Percentiles rank a stretch among this genome's conserved stretches.
phyloP scores from a whole-genome alignment of 2,329 filamentous ascomycete genomes.

The Beauveria scarabaeidicola region DNA sequence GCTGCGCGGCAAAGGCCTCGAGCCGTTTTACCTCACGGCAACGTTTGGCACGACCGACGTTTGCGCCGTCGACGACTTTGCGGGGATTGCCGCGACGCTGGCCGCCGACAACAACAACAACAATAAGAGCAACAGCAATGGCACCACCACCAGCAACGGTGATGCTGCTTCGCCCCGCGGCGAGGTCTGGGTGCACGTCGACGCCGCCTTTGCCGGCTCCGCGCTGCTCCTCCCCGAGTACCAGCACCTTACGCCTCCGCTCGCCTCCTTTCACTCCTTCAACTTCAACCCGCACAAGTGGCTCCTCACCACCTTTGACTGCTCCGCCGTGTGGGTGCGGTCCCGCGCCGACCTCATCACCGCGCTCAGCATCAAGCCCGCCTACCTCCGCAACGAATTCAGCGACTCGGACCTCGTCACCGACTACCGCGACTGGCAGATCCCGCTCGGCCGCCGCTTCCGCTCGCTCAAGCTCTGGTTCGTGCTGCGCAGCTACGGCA shows the following conservation, averaged over 20 bases:
- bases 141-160: background rate
- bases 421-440: slow-evolving; percentile 96
- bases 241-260: slow-evolving; percentile 54
- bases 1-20: slow-evolving; percentile 59
- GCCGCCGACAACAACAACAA: slow-evolving; percentile 14
- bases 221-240: slow-evolving; percentile 77
- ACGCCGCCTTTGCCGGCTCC: slow-evolving; percentile 86
- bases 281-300: slow-evolving; percentile 98
- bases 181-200: slow-evolving; percentile 83
- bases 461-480: slow-evolving; percentile 92
- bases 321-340: slow-evolving; percentile 70
- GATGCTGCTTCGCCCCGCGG: slow-evolving; percentile 21
- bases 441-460: slow-evolving; percentile 84
- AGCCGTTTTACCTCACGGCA: slow-evolving; percentile 79
- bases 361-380: slow-evolving; percentile 65
- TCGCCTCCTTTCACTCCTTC: slow-evolving; percentile 73
- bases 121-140: background rate
- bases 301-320: slow-evolving; percentile 90
- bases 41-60: slow-evolving; percentile 83
- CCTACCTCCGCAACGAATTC: slow-evolving; percentile 74
- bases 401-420: slow-evolving; percentile 78
- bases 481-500: slow-evolving; percentile 73
- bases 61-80: slow-evolving; percentile 78
- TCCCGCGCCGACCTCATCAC: slow-evolving; percentile 63
- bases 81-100: slow-evolving; percentile 50